These are phyloP conservation scores for Phialocephala subalpina DNA, from an alignment of 2,329 filamentous ascomycete genomes.

Conservation along the genomic window DNA sequence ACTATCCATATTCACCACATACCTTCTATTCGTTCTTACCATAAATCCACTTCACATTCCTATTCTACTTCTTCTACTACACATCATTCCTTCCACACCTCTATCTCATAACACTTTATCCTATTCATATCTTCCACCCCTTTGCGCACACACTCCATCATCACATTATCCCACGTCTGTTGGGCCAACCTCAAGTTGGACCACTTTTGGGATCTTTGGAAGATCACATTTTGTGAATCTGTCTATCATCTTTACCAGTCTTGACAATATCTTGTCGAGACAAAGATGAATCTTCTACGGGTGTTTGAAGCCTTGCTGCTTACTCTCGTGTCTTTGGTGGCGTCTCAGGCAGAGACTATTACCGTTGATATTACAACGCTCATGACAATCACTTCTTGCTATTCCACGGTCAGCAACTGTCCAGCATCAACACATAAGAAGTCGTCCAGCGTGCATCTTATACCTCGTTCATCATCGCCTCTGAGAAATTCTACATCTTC, in stretches of 20 bases:
- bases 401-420: neutral
- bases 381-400: neutral
- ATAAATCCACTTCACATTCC: neutral
- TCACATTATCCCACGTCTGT: too few species aligned
- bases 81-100: neutral
- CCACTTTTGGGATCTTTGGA: too few species aligned
- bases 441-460: neutral
- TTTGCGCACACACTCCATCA: too few species aligned
- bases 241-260: neutral
- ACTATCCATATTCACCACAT: neutral
- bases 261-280: neutral
- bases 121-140: neutral
- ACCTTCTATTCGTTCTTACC: neutral
- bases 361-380: neutral
- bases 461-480: too few species aligned
- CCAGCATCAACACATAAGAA: neutral
- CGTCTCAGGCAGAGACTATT: neutral
- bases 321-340: neutral
- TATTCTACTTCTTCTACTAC: neutral
- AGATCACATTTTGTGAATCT: neutral
- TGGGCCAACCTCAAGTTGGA: too few species aligned
- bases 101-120: neutral
- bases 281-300: neutral
- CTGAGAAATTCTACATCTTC: too few species aligned
- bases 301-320: neutral